Base-by-base conservation (phyloP, 352 stramenopile genomes). In the Pythium brachiatum region DNA sequence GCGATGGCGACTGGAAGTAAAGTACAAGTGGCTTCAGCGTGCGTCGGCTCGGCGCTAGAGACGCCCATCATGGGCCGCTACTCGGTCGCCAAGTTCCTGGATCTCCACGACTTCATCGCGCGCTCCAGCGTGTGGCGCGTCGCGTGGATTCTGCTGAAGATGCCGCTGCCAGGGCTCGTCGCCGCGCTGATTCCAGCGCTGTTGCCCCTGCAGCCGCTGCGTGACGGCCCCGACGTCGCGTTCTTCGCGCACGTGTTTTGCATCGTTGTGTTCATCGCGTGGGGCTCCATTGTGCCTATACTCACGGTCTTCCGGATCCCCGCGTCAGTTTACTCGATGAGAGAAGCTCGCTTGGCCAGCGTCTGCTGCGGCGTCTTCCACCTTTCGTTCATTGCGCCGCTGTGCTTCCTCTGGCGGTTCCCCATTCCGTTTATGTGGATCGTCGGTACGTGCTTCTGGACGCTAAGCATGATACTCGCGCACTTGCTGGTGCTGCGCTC, bases 391-490 rank as follows among this genome's bases (percentile, higher is more conserved):
- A 65, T 16, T 4, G 27, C 15, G 20, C 16, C 27, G 25, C 36
- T 59, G 4, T 7, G 3, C 2, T 3, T 18, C 13, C 16, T 31
- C 16, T 65, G 58, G 58, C 32, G 58, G 5, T 65, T 59, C 39
- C 58, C 58, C 3, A 43, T 52, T 9, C 58, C 58, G 47, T 65
- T 65, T 23, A 13, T 46, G 20, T 38, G 9, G 15, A 29, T 59
- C 20, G 11, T 48, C 15, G 26, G 43, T 25, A 57, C 36, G n/a
- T 21, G 31, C 23, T 29, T 47, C 13, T 59, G 48, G 58, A 23
- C 29, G 7, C 4, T 57, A 2, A 41, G 8, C 20, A 25, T 29
- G 3, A 48, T 57, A 2, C 11, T 64, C 9, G 31, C 32, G 7
- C 58, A 65, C 52, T 12, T 59, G 3, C 2, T 65, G 38, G 47